Evolutionary conservation across 495 filamentous ascomycete species (phyloP), one percentile per base, ranked within the genome.

Genomic region (Ramalina intermedia): DNA sequence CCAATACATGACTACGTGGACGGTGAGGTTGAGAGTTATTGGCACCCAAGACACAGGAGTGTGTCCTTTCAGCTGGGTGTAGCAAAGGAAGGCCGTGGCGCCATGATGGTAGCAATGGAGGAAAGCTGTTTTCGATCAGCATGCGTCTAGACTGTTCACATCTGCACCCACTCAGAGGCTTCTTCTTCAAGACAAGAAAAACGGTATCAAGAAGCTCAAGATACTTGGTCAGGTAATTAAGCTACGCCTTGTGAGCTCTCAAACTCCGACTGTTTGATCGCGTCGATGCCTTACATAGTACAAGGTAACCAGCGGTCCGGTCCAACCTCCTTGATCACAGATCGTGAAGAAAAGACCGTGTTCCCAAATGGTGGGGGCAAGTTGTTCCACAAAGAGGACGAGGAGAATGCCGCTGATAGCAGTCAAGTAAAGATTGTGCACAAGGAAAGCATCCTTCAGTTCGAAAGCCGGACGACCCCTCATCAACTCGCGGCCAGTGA

Each of bases 401-500:
- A 89, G 66, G 38, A 89, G 69, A 18, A 74, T 66, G 24, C 60
- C 76, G 61, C 80, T 85, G 58, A 87, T 80, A 46, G 68, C 69
- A 14, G 84, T 89, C 49, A 89, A 68, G 63, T 80, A 76, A 59
- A 88, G 79, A 71, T 89, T 89, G 73, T 89, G 84, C 54, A 87
- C 66, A 65, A 85, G 75, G 69, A 88, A 89, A 48, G 82, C 63
- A 8, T 70, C 63, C 61, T 73, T 76, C 44, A 87, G 63, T 69
- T 82, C 78, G 65, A 83, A 76, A 9, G 84, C 68, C 54, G 74
- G 67, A 7, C 81, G 72, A 55, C 72, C 75, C 54, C 77, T 76
- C 85, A 89, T 88, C 46, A 79, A 63, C 56, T 83, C 78, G 33
- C 82, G 71, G 37, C 84, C 85, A 44, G 80, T 81, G 55, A 87